Evolutionary conservation across 129 eudicot genomes (phyloP), one percentile per base, ranked within the genome.

Genomic region (Smallanthus sonchifolius): DNA sequence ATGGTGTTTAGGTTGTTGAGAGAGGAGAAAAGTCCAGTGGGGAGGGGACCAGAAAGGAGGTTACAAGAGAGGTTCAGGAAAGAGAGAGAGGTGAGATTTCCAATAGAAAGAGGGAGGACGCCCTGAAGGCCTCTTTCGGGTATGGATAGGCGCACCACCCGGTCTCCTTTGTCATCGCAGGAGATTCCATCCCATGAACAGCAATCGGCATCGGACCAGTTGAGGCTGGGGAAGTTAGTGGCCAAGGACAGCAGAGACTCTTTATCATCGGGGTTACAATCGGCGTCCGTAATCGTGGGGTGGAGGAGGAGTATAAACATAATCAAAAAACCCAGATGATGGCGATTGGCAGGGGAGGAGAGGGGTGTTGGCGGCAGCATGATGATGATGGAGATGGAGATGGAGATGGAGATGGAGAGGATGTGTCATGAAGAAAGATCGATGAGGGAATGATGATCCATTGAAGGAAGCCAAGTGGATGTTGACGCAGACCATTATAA

Each of bases 101-200:
- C 14, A 24, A 90, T 15, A 32, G 87, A 76, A 24, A 72, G 55
- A 19, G 83, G 37, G 30, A 83, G 55, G 73, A 0, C 11, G 0
- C 90, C 90, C 0, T 14, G 36, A 15, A 90, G 86, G 7, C 89
- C 86, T 34, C 72, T 69, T 0, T 72, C 70, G 2, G 93, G 87
- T 6, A 90, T 72, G 68, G 73, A 81, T 14, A 90, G 42, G 0
- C 56, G 14, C 57, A 48, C 83, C 1, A 87, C 91, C 44, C 87
- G 79, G 17, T 77, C 82, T 3, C 54, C 38, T 5, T 43, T 28
- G 13, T 5, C 64, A 67, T 83, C 88, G 55, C 96, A 89, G 6
- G 16, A 15, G 14, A 89, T 56, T 2, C 92, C 96, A 39, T 83
- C 85, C 96, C 96, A 87, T 11, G 3, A 30, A 65, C 96, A 89